A percentile compares a stretch with the other conserved stretches of the same genome.
Conservation (phyloP, 78 protist species). For the Dictyostelium discoideum region DNA sequence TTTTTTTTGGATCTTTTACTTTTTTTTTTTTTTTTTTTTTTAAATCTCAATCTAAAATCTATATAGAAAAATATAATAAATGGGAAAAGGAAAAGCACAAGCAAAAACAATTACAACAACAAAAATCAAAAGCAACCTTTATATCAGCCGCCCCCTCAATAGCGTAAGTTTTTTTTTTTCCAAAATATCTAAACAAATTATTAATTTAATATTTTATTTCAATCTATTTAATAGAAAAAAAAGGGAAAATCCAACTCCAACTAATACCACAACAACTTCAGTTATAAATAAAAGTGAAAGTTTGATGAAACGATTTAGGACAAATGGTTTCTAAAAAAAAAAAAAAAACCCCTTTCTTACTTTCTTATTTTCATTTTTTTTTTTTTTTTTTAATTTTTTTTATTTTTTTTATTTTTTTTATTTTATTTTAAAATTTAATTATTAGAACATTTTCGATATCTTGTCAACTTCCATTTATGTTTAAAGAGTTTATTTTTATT, state of each 20-base stretch:
- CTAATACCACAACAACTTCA: not conserved
- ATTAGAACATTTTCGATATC: not conserved
- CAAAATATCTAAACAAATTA: too few species aligned
- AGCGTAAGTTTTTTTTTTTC: constrained; percentile 15
- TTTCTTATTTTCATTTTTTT: too few species aligned
- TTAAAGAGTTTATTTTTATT: too few species aligned
- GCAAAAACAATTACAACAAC: constrained; percentile 11
- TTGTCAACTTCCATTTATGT: not conserved
- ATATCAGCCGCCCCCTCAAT: constrained; percentile 44
- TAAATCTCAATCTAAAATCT: not conserved
- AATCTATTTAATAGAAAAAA: not conserved
- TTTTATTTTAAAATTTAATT: not conserved
- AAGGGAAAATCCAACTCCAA: not conserved
- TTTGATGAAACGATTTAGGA: not conserved
- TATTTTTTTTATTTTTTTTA: not conserved
- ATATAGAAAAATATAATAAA: constrained; percentile 17
- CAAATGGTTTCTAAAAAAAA: not conserved
- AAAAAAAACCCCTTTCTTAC: not conserved
- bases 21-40: not conserved
- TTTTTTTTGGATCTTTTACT: too few species aligned
- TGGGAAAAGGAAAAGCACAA: constrained; percentile 31
- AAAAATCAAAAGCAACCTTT: constrained; percentile 23
- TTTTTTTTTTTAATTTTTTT: not conserved
- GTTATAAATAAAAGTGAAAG: not conserved
- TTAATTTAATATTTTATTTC: not conserved